These are phyloP conservation scores for Citrullus amarus DNA, from an alignment of 306 rosid species.

Conservation along the genomic window DNA sequence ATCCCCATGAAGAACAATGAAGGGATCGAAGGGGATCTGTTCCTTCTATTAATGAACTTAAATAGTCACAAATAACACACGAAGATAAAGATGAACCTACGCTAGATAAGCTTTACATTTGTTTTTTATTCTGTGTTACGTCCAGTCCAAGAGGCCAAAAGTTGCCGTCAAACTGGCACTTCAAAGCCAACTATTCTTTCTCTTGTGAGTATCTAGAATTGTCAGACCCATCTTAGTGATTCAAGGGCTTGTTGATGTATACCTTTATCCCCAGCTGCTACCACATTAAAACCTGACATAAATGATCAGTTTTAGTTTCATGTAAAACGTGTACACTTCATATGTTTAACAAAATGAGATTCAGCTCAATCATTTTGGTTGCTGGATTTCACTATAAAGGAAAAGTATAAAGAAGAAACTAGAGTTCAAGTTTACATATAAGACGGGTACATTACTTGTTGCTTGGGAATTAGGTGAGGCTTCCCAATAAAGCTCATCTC, in stretches of 20 bases:
- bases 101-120: background rate
- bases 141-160: background rate
- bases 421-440: background rate
- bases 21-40: background rate
- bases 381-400: background rate
- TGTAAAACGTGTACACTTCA: background rate
- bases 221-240: conserved; percentile 54
- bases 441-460: conserved; percentile 31
- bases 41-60: background rate
- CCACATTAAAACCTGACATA: conserved; percentile 61
- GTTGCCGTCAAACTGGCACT: background rate
- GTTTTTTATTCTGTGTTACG: background rate
- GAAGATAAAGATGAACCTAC: background rate
- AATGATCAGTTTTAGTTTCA: background rate
- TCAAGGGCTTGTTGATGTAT: conserved; percentile 68
- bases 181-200: background rate
- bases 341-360: background rate
- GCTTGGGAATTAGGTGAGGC: conserved; percentile 60
- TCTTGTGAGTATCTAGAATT: background rate
- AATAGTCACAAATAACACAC: background rate
- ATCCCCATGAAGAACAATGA: background rate
- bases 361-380: background rate
- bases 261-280: conserved; percentile 78
- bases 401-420: background rate
- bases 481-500: conserved; percentile 66